Evolutionary conservation across 2,329 filamentous ascomycete species (phyloP), one percentile per base, ranked within the genome.

Genomic region (Fusarium neocosmosporiellum): DNA sequence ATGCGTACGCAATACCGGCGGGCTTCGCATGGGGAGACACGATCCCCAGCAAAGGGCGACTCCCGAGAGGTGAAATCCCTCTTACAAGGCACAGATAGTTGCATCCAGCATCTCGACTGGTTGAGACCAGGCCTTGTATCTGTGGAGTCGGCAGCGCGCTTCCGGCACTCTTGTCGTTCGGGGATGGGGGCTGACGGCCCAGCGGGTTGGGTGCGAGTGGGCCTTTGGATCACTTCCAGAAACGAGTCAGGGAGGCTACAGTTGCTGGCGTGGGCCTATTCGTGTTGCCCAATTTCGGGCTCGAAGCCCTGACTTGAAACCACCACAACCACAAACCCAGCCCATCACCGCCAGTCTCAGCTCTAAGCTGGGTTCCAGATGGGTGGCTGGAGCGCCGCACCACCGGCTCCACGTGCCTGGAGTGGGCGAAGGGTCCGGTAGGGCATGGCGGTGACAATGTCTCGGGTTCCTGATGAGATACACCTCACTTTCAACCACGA

Each of bases 111-210:
- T 73, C 54, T 54, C 24, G 62, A 65, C 59, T 71, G 70, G 70
- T 53, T 67, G 59, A 64, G 64, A 69, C 64, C 63, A 70, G 70
- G 70, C 59, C 58, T 68, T 67, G 69, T 67, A 63, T 67, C 63
- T 74, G 76, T 78, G 79, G 79, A 76, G 76, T 77, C 73, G 76
- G 78, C 70, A 74, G 71, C 70, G 70, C 71, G 67, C 70, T 76
- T 77, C 77, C 78, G 78, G 79, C 73, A 77, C 71, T 80, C 77
- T 54, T 79, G 70, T 74, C 67, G 71, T 72, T 74, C 74, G 73
- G 74, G 75, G 41, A 46, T 46, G 41, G 41, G 66, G 36, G 69
- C 72, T 70, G 67, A 74, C 74, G 75, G 74, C 75, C 75, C 75
- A 77, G 75, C 72, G 75, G 70, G 59, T 74, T 77, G 75, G 75